Evolutionary conservation across 1,139 yeast genomes (phyloP).

Genomic region (Protomyces gravidus): DNA sequence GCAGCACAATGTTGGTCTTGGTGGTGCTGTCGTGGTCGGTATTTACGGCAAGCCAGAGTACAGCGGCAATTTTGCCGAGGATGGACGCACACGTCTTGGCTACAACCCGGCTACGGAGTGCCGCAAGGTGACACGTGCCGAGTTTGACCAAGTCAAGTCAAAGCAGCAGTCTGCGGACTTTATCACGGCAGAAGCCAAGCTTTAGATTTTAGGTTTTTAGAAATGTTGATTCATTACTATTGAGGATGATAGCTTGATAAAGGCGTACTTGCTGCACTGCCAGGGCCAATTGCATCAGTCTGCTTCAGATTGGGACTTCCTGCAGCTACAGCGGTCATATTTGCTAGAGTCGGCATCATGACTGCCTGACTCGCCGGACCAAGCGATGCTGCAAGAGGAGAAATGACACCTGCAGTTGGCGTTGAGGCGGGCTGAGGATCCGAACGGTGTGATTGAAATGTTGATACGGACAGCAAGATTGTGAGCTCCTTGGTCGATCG

Average conservation of each 20-base stretch:
- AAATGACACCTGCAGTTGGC: conserved; percentile 2
- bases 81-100: conserved; percentile 37
- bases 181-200: conserved; percentile 20
- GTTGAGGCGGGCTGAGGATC: conserved; percentile 8
- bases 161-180: conserved; percentile 5
- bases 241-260: not conserved
- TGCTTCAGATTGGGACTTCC: not conserved
- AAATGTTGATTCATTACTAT: not conserved
- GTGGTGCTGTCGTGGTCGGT: conserved; percentile 20
- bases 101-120: conserved; percentile 40
- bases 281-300: not conserved
- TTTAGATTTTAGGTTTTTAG: not conserved
- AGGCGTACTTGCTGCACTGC: not conserved
- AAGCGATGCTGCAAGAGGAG: conserved; percentile 24
- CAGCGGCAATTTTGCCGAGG: conserved; percentile 30
- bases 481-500: conserved; percentile 32
- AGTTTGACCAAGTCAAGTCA: conserved; percentile 12
- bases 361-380: conserved; percentile 27
- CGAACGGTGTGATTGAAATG: conserved; percentile 13
- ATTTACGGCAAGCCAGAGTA: conserved; percentile 22
- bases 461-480: conserved; percentile 32
- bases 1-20: conserved; percentile 38
- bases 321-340: not conserved
- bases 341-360: conserved; percentile 7
- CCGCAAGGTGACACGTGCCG: conserved; percentile 35